Conservation (phyloP, 768 basidiomycete species). For the Panaeolus papilionaceus region DNA sequence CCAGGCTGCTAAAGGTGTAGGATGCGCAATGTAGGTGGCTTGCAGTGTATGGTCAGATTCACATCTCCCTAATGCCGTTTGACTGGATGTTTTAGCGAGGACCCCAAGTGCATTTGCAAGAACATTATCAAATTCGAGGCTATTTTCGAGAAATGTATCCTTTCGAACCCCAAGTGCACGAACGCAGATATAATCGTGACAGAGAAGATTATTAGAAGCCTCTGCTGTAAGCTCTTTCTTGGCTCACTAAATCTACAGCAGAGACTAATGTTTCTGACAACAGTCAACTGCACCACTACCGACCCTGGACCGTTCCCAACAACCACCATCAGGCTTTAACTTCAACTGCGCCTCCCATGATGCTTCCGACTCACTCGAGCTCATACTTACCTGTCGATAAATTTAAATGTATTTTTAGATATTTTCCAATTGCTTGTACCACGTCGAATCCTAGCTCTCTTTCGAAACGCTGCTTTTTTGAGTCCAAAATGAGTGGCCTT, state of each 20-base stretch:
- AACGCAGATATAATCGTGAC: neutral
- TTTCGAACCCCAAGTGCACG: slow-evolving; percentile 7
- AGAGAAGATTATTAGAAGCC: neutral
- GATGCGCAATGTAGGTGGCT: neutral
- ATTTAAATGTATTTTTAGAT: no score
- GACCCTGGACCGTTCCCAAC: neutral
- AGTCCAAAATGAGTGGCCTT: no score
- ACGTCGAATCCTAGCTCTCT: no score
- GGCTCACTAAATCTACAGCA: neutral
- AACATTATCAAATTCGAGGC: slow-evolving; percentile 1
- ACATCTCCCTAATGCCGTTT: neutral
- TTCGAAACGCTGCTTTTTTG: no score
- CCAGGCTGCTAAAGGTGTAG: neutral
- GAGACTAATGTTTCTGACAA: neutral
- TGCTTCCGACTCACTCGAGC: no score
- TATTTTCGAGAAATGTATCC: slow-evolving; percentile 7
- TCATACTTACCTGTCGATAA: no score
- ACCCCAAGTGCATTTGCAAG: slow-evolving; percentile 6
- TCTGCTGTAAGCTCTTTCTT: slow-evolving; percentile 4
- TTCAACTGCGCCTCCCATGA: no score
- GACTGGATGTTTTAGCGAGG: neutral
- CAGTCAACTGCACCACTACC: slow-evolving; percentile 4
- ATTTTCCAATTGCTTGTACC: no score
- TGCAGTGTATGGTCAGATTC: neutral
- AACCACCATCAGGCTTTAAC: neutral